phyloP scores from a whole-genome alignment of 805 yeast genomes.

The Candida ulmi region DNA sequence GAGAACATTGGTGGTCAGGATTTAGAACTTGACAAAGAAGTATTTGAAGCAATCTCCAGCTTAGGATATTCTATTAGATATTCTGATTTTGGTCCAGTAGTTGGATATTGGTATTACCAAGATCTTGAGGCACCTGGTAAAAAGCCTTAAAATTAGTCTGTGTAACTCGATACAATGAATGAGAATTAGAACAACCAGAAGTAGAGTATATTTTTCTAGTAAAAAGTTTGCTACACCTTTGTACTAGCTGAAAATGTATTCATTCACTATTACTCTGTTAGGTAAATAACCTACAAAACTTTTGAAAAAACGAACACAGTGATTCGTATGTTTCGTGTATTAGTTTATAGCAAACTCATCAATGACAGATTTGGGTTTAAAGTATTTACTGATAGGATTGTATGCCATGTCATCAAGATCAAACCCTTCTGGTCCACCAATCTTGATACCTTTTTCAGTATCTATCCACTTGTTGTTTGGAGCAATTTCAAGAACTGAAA shows the following conservation, averaged over 20 bases:
- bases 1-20: slow-evolving; percentile 25
- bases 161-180: no score
- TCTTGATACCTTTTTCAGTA: slow-evolving; percentile 28
- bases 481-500: slow-evolving; percentile 36
- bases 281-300: no score
- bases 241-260: no score
- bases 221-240: no score
- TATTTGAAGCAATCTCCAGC: slow-evolving; percentile 24
- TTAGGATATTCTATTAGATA: slow-evolving; percentile 25
- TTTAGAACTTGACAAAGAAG: slow-evolving; percentile 29
- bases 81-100: slow-evolving; percentile 28
- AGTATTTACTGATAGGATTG: slow-evolving; percentile 30
- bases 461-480: slow-evolving; percentile 34
- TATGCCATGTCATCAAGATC: slow-evolving; percentile 31
- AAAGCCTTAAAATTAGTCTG: slow-evolving; percentile 10
- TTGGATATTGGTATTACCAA: slow-evolving; percentile 27
- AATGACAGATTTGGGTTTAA: slow-evolving; percentile 31
- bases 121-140: slow-evolving; percentile 30
- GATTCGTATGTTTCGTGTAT: no score
- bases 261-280: no score
- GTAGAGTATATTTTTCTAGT: no score
- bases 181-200: no score
- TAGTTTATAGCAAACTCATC: slow-evolving; percentile 21
- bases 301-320: no score
- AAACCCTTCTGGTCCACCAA: slow-evolving; percentile 36